Conservation (phyloP, 768 basidiomycete species). For the Candolleomyces eurysporus region DNA sequence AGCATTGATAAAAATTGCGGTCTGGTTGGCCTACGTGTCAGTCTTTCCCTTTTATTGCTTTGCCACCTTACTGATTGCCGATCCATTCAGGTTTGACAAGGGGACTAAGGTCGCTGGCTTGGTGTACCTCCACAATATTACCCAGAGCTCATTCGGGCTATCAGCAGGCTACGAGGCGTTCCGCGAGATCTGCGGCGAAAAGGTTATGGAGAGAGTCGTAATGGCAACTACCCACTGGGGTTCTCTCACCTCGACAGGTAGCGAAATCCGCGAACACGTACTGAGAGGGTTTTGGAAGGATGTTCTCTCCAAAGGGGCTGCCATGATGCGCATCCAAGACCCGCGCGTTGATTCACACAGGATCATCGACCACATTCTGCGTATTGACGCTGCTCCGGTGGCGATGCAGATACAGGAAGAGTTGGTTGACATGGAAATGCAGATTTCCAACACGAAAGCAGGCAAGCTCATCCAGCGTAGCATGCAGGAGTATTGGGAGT, state of each 20-base stretch:
- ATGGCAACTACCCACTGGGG: neutral
- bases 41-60: neutral
- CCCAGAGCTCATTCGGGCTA: constrained; percentile 36
- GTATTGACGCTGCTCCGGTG: neutral
- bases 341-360: neutral
- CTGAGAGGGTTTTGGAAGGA: neutral
- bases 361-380: neutral
- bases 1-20: constrained; percentile 5
- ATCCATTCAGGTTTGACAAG: neutral
- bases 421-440: constrained; percentile 9
- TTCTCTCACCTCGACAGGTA: too few species aligned
- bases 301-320: neutral
- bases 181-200: constrained; percentile 2
- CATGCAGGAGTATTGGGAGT: constrained; percentile 5
- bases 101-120: constrained; percentile 22
- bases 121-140: constrained; percentile 44
- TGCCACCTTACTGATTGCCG: too few species aligned
- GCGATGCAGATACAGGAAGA: constrained; percentile 13
- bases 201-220: neutral
- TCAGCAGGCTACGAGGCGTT: neutral
- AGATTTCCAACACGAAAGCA: constrained; percentile 14
- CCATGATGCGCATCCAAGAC: neutral
- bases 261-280: neutral
- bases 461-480: constrained; percentile 13
- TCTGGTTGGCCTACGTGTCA: constrained; percentile 10